Evolutionary conservation across 305 asterid genomes (phyloP).

Genomic region (Fraxinus baroniana): DNA sequence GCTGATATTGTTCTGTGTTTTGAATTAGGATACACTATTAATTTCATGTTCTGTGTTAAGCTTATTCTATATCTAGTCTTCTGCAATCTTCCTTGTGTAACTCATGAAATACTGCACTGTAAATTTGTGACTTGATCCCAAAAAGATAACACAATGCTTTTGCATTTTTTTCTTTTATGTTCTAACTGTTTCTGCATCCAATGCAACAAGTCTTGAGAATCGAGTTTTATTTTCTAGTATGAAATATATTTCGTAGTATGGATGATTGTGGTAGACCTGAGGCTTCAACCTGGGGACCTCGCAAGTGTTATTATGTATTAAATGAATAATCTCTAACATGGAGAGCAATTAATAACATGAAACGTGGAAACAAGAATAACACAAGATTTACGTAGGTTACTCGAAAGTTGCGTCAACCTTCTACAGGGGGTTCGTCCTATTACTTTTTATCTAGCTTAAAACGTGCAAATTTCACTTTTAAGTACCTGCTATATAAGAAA

Average conservation of each 20-base stretch:
- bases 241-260: not conserved
- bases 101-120: not conserved
- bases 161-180: not conserved
- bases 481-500: not conserved
- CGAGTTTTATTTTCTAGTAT: not conserved
- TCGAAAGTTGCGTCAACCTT: not conserved
- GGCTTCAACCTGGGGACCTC: not conserved
- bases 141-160: not conserved
- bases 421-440: not conserved
- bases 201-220: not conserved
- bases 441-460: not conserved
- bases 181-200: not conserved
- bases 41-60: not conserved
- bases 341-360: not conserved
- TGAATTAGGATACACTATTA: not conserved
- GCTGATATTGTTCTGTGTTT: not conserved
- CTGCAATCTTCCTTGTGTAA: not conserved
- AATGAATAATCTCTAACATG: not conserved
- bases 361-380: not conserved
- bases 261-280: not conserved
- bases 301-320: not conserved
- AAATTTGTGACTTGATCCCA: not conserved
- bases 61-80: not conserved
- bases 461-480: not conserved
- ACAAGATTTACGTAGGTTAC: not conserved